Evolutionary conservation across 306 rosid genomes (phyloP).

Genomic region (Hippophae tibetana): DNA sequence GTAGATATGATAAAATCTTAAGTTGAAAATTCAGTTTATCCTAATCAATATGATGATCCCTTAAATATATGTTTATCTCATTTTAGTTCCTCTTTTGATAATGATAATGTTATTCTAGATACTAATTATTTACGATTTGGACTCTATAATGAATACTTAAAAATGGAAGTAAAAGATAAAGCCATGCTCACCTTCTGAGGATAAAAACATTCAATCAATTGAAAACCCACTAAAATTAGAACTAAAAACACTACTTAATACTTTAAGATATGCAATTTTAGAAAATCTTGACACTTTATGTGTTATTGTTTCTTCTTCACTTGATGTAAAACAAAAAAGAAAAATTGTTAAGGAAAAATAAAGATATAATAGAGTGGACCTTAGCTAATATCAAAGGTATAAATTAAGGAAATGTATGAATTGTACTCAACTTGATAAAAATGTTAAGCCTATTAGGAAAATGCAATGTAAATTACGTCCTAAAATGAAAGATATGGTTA

Average conservation of each 20-base stretch:
- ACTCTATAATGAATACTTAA: neutral
- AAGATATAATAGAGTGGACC: conserved; percentile 1
- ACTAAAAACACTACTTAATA: neutral
- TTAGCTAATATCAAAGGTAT: conserved; percentile 1
- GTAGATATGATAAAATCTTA: neutral
- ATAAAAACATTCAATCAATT: neutral
- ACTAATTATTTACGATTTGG: neutral
- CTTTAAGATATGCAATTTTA: neutral
- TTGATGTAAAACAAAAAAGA: neutral
- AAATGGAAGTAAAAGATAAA: neutral
- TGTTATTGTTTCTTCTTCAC: neutral
- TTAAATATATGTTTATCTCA: neutral
- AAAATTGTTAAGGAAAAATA: neutral
- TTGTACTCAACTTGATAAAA: neutral
- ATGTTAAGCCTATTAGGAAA: neutral
- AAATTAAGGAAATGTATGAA: neutral
- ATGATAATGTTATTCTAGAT: neutral
- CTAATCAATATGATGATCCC: neutral
- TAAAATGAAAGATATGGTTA: neutral
- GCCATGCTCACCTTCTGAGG: neutral
- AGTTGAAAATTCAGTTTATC: neutral
- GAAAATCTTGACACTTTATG: neutral
- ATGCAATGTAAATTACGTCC: neutral
- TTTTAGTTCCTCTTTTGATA: neutral
- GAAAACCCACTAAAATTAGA: neutral